Percentiles rank a stretch among this genome's conserved stretches.
phyloP scores from a whole-genome alignment of 306 rosid genomes.

The Hippophae rhamnoides region DNA sequence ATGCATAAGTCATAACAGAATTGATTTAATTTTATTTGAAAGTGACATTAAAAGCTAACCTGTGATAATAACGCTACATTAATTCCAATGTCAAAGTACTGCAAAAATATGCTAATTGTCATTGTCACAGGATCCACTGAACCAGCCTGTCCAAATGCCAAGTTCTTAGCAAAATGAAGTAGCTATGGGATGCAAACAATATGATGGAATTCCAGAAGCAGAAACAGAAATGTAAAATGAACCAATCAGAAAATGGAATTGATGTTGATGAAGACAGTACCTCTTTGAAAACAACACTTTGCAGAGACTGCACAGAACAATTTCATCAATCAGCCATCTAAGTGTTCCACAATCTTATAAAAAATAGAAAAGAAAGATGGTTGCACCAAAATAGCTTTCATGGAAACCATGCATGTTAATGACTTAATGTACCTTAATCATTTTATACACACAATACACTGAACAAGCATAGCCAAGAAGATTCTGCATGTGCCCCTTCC shows the following conservation, averaged over 20 bases:
- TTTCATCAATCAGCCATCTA: conserved; percentile 33
- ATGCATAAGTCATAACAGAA: background rate
- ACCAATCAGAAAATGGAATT: conserved; percentile 5
- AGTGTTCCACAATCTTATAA: conserved; percentile 8
- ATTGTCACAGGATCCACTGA: conserved; percentile 93
- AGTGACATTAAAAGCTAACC: conserved; percentile 38
- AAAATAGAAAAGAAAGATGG: background rate
- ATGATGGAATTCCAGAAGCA: background rate
- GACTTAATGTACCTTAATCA: conserved; percentile 62
- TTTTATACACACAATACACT: conserved; percentile 89
- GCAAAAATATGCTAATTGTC: conserved; percentile 77
- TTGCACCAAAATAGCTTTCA: conserved; percentile 7
- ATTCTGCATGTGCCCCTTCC: conserved; percentile 98
- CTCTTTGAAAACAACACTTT: conserved; percentile 98
- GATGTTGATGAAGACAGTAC: conserved; percentile 27
- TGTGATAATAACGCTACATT: conserved; percentile 85
- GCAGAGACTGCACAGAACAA: conserved; percentile 75
- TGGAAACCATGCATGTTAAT: background rate
- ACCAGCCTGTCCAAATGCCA: conserved; percentile 62
- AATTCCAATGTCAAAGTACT: conserved; percentile 95
- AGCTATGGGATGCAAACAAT: background rate
- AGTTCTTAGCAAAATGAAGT: conserved; percentile 12
- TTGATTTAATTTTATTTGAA: background rate
- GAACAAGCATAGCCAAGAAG: conserved; percentile 98
- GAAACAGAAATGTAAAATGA: background rate